These are phyloP conservation scores for Vigna nakashimae DNA, from an alignment of 306 rosid species.

Conservation along the genomic window DNA sequence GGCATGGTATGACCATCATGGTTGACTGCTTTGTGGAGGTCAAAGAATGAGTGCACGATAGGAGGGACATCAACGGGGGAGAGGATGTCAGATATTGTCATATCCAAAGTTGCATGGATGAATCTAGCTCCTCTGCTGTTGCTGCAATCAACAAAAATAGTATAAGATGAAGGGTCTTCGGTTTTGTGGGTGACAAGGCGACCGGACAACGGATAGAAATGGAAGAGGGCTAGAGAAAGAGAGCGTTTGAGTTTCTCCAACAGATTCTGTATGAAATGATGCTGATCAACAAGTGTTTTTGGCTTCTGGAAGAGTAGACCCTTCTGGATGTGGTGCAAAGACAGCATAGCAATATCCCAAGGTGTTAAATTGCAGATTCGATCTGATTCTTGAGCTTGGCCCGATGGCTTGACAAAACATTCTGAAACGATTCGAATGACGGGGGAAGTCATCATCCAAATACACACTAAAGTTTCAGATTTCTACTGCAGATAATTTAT, in stretches of 20 bases:
- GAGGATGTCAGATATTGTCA: conserved; percentile 57
- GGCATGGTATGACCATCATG: conserved; percentile 65
- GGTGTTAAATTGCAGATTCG: conserved; percentile 46
- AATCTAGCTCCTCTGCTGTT: conserved; percentile 54
- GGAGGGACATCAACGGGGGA: conserved; percentile 59
- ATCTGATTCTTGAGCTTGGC: neutral
- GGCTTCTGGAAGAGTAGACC: conserved; percentile 70
- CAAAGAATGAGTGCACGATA: conserved; percentile 58
- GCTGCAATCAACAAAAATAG: conserved; percentile 50
- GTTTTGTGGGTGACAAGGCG: conserved; percentile 52
- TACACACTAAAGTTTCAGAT: neutral
- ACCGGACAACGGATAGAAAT: conserved; percentile 68
- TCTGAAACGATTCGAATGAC: conserved; percentile 34
- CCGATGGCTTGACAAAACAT: conserved; percentile 42
- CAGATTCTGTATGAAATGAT: conserved; percentile 36
- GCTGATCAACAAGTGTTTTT: neutral
- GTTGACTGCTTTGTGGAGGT: conserved; percentile 59
- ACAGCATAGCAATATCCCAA: conserved; percentile 56
- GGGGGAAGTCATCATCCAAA: neutral
- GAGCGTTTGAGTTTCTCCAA: conserved; percentile 54
- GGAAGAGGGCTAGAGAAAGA: conserved; percentile 55
- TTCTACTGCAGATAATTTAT: too few relatives aligned
- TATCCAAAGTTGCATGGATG: conserved; percentile 53
- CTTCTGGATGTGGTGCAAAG: conserved; percentile 60
- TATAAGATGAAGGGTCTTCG: conserved; percentile 40